Conservation (phyloP, 2,329 filamentous ascomycete species). For the Paraphoma chrysanthemicola region DNA sequence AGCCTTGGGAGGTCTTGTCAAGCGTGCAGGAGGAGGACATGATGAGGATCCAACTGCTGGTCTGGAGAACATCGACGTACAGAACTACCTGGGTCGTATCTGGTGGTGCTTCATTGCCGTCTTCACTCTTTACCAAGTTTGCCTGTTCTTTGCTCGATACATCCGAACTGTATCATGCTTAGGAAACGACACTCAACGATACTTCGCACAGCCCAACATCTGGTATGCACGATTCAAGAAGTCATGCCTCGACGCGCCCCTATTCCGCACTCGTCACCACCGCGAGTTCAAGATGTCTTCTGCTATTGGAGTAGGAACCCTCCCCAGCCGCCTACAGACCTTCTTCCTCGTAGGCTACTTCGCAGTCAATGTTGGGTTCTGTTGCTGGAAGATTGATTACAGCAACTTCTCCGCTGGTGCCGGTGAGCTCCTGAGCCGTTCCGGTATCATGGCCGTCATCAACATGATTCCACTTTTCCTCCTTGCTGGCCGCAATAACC, state of each 20-base stretch:
- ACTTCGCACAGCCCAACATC: slow-evolving; percentile 72
- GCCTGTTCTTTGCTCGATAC: slow-evolving; percentile 68
- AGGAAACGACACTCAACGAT: slow-evolving; percentile 79
- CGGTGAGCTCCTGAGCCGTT: slow-evolving; percentile 67
- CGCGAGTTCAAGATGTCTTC: slow-evolving; percentile 59
- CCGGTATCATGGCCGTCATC: slow-evolving; percentile 72
- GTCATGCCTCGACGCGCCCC: slow-evolving; percentile 55
- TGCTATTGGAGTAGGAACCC: slow-evolving; percentile 57
- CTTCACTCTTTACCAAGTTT: slow-evolving; percentile 72
- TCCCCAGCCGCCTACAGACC: slow-evolving; percentile 57
- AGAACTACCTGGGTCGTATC: slow-evolving; percentile 47
- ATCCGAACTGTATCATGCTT: slow-evolving; percentile 77
- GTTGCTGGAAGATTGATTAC: slow-evolving; percentile 64
- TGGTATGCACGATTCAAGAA: slow-evolving; percentile 54
- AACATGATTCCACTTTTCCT: slow-evolving; percentile 83
- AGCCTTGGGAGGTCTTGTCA: slow-evolving; percentile 20
- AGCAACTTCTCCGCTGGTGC: slow-evolving; percentile 78
- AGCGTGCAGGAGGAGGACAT: slow-evolving; percentile 32
- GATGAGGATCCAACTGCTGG: slow-evolving; percentile 36
- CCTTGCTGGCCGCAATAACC: slow-evolving; percentile 79
- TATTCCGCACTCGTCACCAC: slow-evolving; percentile 57
- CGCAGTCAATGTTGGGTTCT: slow-evolving; percentile 57
- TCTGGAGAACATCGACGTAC: slow-evolving; percentile 42
- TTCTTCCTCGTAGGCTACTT: slow-evolving; percentile 57
- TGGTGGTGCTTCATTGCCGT: slow-evolving; percentile 69